Evolutionary conservation across 176 grass and related monocot species (phyloP), one percentile per base, ranked within the genome.

Genomic region (Oryza glaberrima): DNA sequence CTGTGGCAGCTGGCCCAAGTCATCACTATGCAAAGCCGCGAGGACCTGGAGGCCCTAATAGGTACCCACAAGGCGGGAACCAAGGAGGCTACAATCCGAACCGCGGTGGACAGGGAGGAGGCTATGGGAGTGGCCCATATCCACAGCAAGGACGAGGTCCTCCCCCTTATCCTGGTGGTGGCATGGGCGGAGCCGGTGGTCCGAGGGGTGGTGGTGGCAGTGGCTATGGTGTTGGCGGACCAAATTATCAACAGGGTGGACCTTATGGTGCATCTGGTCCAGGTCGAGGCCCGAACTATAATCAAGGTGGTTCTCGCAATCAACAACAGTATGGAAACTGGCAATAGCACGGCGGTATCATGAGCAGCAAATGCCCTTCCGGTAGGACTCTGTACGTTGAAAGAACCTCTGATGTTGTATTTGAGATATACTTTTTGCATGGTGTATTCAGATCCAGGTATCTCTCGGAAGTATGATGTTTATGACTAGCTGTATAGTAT

Each of bases 21-120:
- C 95, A 97, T 82, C 92, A 98, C 80, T 98, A 98, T 20, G 76
- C 82, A 7, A 98, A 98, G 58, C 87, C 95, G 44, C 87, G 92
- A 43, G 95, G 92, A 13, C 92, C 92, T 19, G 90, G 92, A n/a
- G 95, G 88, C 5, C 90, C 95, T 45, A 93, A 69, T 80, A 86
- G 95, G 61, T 95, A 98, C 30, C 92, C 84, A 6, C 92, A 92
- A 77, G 82, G 90, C 49, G 90, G 88, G 25, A 97, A 82, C 80
- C 84, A 91, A 74, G 83, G 87, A 23, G 82, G 86, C 26, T 93
- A 93, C 25, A 94, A 97, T 26, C 86, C 86, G 0, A 97, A 91
- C 70, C 92, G 95, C 0, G 88, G 92, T 83, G 92, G 92, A 15
- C 95, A 93, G 69, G 89, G 90, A 52, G 85, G 88, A 12, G 91